Evolutionary conservation across 1,139 yeast species (phyloP), one percentile per base, ranked within the genome.

Genomic region (Torulaspora globosa): DNA sequence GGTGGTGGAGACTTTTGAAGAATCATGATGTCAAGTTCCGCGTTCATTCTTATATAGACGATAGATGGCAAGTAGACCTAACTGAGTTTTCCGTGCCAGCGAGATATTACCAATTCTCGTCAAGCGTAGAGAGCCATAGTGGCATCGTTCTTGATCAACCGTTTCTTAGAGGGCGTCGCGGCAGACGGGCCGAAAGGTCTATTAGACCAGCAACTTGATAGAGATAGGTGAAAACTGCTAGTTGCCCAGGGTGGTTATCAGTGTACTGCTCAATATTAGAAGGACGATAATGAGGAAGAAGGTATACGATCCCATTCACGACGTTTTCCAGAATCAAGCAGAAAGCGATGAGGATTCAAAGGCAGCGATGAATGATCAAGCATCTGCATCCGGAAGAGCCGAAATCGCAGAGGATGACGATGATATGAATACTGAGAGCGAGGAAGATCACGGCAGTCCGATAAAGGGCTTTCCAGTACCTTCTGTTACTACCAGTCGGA

Each of bases 241-340:
- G 23, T 21, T 21, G 2, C 6, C 23, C 6, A 21, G 23, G 23
- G 7, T 21, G 23, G 23, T 7, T 21, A 21, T 21, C 8, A 6
- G 8, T 21, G 8, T 21, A 6, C 9, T 21, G 23, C 6, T 21
- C 23, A 21, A 21, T 2, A 6, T 8, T 21, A 21, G 23, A 2
- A 21, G 23, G 39, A 26, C 14, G 14, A 36, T 18, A 21, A 59
- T 60, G 64, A 60, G 53, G 16, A 60, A 58, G 31, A 54, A 63
- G 46, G 66, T 61, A 11, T 63, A 63, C 39, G 67, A 63, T 45
- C 67, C 67, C 2, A 62, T 63, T 8, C 67, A 63, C 36, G 67
- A 63, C 46, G 63, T 60, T 14, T 63, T 62, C 40, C 66, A 62
- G 40, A 51, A 51, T 4, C 52, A 44, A 27, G 57, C 44, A 8